Evolutionary conservation across 2,329 filamentous ascomycete species (phyloP).

Genomic region (Sphaerostilbella broomeana): DNA sequence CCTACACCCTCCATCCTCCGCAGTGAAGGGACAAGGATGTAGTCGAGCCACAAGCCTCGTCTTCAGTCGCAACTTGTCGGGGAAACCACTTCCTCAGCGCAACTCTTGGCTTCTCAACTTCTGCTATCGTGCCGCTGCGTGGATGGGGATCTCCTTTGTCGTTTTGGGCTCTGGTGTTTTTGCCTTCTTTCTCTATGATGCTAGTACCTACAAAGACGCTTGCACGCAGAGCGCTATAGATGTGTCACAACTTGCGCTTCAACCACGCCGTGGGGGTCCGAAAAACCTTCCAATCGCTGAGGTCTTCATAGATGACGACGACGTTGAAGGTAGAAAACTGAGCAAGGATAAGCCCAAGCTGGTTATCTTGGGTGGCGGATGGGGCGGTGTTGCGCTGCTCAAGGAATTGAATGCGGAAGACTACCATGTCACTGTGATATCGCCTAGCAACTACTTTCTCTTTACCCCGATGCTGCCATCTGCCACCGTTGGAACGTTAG

Average conservation of each 20-base stretch:
- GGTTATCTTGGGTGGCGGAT: constrained; percentile 88
- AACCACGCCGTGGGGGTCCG: constrained; percentile 75
- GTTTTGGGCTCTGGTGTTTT: constrained; percentile 63
- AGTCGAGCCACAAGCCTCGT: constrained; percentile 8
- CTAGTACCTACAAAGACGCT: constrained; percentile 77
- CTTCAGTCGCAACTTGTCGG: constrained; percentile 40
- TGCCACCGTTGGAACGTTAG: constrained; percentile 90
- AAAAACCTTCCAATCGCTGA: constrained; percentile 94
- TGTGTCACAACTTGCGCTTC: constrained; percentile 77
- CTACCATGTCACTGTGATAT: constrained; percentile 93
- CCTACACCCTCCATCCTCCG: constrained; percentile 12
- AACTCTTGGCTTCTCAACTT: constrained; percentile 48
- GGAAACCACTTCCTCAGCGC: constrained; percentile 44
- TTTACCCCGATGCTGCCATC: constrained; percentile 98
- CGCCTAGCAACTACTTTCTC: constrained; percentile 91
- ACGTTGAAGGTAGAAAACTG: constrained; percentile 59
- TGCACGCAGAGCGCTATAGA: constrained; percentile 63
- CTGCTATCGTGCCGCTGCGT: constrained; percentile 58
- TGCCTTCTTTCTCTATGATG: constrained; percentile 90
- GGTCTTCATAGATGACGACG: constrained; percentile 81
- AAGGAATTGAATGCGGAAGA: constrained; percentile 87
- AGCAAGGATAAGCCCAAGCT: constrained; percentile 86
- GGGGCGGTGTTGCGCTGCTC: constrained; percentile 86
- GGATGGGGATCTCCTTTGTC: constrained; percentile 63
- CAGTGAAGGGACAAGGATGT: constrained; percentile 9